Evolutionary conservation across 2,329 filamentous ascomycete genomes (phyloP).

Genomic region (Pseudogymnoascus sp.): DNA sequence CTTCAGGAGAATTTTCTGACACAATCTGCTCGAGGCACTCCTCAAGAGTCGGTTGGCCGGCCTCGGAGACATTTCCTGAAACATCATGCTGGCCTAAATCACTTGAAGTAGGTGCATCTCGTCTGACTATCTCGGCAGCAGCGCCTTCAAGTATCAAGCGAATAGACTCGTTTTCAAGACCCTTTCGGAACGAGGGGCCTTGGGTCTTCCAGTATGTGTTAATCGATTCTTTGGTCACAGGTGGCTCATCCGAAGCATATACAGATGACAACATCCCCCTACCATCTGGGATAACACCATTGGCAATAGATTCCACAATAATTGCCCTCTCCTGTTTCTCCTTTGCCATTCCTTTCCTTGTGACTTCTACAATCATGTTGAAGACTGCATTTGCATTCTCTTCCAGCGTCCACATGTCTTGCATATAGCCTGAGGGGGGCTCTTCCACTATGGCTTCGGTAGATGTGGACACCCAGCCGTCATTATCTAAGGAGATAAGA

Average conservation of each 20-base stretch:
- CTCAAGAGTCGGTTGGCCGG: background rate
- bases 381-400: background rate
- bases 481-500: background rate
- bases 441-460: background rate
- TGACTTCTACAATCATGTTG: background rate
- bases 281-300: background rate
- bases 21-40: background rate
- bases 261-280: background rate
- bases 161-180: background rate
- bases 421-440: background rate
- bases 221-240: background rate
- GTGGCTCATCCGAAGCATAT: background rate
- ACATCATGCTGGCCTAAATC: background rate
- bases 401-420: conserved; percentile 2
- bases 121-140: background rate
- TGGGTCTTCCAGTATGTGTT: background rate
- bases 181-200: background rate
- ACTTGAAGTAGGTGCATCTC: background rate
- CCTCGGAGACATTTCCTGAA: background rate
- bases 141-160: background rate
- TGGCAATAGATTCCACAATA: background rate
- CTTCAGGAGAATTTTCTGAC: background rate
- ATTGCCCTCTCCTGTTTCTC: background rate
- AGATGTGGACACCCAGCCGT: background rate
- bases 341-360: background rate